Conservation (phyloP, 768 basidiomycete genomes). For the Gloeopeniophorella convolvens region DNA sequence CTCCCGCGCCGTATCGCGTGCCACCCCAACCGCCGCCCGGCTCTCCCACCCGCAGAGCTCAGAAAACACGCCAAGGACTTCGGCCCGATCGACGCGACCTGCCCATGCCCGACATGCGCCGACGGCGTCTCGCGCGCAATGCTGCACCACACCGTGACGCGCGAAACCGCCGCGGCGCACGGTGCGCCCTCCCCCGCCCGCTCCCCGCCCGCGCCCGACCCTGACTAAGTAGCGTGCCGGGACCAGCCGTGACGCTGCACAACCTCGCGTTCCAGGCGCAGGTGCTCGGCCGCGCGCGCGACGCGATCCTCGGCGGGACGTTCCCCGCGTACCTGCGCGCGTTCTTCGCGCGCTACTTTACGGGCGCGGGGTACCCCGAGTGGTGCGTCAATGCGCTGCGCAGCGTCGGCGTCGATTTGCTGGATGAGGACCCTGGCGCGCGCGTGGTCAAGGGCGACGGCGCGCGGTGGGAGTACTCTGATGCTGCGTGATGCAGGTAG, state of each 20-base stretch:
- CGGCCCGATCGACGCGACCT: slow-evolving; percentile 62
- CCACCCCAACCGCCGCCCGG: not conserved
- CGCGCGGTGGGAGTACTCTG: slow-evolving; percentile 78
- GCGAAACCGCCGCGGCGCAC: slow-evolving; percentile 83
- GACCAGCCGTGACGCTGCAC: slow-evolving; percentile 68
- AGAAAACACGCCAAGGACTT: slow-evolving; percentile 67
- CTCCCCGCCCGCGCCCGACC: no score
- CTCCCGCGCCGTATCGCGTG: not conserved
- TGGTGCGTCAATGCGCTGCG: slow-evolving; percentile 85
- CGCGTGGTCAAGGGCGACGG: slow-evolving; percentile 55
- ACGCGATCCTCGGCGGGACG: slow-evolving; percentile 69
- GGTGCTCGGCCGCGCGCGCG: slow-evolving; percentile 78
- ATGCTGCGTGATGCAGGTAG: slow-evolving; percentile 27
- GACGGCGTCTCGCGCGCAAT: slow-evolving; percentile 63
- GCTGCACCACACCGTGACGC: slow-evolving; percentile 67
- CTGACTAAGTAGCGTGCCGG: no score
- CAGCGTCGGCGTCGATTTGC: slow-evolving; percentile 77
- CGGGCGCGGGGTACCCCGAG: slow-evolving; percentile 68
- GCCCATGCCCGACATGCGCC: slow-evolving; percentile 83
- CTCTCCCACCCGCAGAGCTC: slow-evolving; percentile 39
- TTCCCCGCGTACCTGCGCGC: slow-evolving; percentile 72
- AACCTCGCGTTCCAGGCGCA: slow-evolving; percentile 84
- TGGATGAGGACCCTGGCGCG: slow-evolving; percentile 44
- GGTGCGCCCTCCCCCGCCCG: slow-evolving; percentile 44
- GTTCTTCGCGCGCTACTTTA: slow-evolving; percentile 79